These are phyloP conservation scores for Dothistroma pini DNA, from an alignment of 2,329 filamentous ascomycete genomes.

Conservation along the genomic window DNA sequence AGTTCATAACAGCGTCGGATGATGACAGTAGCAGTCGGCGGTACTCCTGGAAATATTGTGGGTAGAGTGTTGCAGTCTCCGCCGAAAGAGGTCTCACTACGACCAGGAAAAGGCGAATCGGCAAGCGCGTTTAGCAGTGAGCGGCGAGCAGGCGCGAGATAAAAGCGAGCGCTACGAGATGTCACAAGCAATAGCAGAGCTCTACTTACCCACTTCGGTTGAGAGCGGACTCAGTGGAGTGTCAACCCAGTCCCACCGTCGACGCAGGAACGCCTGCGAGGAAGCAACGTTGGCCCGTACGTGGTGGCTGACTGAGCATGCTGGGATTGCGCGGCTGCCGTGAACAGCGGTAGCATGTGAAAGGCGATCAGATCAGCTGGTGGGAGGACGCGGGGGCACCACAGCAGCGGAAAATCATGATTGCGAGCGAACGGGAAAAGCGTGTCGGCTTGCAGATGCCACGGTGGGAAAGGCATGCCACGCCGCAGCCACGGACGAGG, in stretches of 20 bases:
- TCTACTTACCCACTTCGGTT: not conserved
- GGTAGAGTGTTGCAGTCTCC: not conserved
- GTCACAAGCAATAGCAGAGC: not conserved
- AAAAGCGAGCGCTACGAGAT: not conserved
- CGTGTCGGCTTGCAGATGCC: not conserved
- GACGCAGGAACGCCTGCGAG: constrained; percentile 1
- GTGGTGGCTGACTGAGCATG: not conserved
- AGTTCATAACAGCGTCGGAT: not conserved
- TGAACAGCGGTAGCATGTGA: not conserved
- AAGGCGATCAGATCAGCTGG: not conserved
- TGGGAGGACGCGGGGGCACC: not conserved
- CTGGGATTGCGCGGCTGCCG: not conserved
- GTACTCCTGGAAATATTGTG: not conserved
- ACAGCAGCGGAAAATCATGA: not conserved
- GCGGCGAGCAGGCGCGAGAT: not conserved
- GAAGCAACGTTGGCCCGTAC: not conserved
- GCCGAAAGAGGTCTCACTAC: not conserved
- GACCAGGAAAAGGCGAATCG: not conserved
- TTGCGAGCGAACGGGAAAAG: not conserved
- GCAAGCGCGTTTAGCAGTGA: not conserved
- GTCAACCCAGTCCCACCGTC: not conserved
- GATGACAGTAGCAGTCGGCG: not conserved
- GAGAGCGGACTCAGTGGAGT: not conserved
- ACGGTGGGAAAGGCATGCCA: not conserved
- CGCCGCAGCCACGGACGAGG: not conserved